Base-by-base conservation (phyloP, 164 flowering plant genomes). In the Tinospora cordifolia region DNA sequence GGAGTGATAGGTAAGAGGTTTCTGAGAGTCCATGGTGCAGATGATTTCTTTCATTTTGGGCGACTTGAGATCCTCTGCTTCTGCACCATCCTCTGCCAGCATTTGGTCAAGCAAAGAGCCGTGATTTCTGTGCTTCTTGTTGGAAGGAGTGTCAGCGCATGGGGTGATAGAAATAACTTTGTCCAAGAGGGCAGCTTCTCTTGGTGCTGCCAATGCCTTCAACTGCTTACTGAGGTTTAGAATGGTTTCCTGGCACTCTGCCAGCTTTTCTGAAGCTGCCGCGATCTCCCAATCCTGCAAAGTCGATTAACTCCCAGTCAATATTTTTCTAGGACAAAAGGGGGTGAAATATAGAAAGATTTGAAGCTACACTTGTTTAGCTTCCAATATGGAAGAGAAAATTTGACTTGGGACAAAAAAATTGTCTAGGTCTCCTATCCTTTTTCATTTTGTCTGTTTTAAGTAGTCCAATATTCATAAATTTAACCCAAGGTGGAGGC, bases 221-320 rank as follows among this genome's bases (percentile, higher is more conserved):
- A 88, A 73, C 77, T 88, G 92, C 69, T 79, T 85, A 22, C 88
- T 87, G 10, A 87, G 81, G 67, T 77, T 86, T 57, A 84, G 49
- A 26, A 85, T 83, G 51, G 90, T 83, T 68, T 83, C 84, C 67
- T 85, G 88, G 67, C 89, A 85, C 78, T 88, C 88, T 46, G 86
- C 86, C 26, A 85, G 73, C 78, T 83, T 90, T 67, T 74, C 83
- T 13, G 96, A 86, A 72, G 96, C 94, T 65, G 88, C 85, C 41
- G 79, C 79, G n/a, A 89, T 83, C 82, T 92, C 91, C 90, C 83
- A 82, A 17, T 82, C 91, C 98, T 92, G 86, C 75, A 75, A 63
- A 65, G 74, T 70, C 66, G 21, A 25, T 65, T 40, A 65, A 11
- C 30, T 34, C 44, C 44, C 47, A 13, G 12, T 44, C 47, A 7